Percentiles rank a stretch among this genome's conserved stretches.
Evolutionary conservation across 2,329 filamentous ascomycete species (phyloP).

Genomic region (Ophiostoma tasmaniense): DNA sequence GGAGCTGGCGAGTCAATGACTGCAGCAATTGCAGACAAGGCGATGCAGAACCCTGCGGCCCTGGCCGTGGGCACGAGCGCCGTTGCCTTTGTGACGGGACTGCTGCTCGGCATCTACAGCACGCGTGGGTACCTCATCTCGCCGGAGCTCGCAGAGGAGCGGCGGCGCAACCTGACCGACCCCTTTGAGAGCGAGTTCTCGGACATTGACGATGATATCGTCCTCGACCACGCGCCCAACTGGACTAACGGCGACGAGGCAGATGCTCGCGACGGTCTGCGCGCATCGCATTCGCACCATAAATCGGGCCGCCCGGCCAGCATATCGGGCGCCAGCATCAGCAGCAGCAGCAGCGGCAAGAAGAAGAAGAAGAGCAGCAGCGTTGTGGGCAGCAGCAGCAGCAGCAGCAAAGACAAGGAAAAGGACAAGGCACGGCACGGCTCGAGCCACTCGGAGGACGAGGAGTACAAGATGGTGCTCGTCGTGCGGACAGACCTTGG

Average conservation of each 20-base stretch:
- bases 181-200: conserved; percentile 62
- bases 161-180: conserved; percentile 47
- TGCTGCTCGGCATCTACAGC: conserved; percentile 71
- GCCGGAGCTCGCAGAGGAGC: conserved; percentile 47
- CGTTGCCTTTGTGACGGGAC: conserved; percentile 66
- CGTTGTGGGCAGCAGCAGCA: conserved; percentile 24
- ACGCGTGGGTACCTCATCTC: conserved; percentile 52
- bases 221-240: conserved; percentile 59
- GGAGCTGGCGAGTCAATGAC: not conserved
- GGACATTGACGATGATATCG: conserved; percentile 53
- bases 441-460: conserved; percentile 35
- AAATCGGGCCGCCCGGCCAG: conserved; percentile 8
- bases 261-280: conserved; percentile 49
- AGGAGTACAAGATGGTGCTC: conserved; percentile 91
- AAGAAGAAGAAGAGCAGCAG: conserved; percentile 27
- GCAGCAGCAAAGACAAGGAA: conserved; percentile 27
- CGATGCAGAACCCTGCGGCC: conserved; percentile 16
- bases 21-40: not conserved
- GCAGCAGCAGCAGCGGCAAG: conserved; percentile 24
- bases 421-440: conserved; percentile 35
- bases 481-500: conserved; percentile 89
- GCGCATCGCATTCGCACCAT: conserved; percentile 20
- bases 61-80: conserved; percentile 66
- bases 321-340: conserved; percentile 19
- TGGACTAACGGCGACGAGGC: conserved; percentile 56